These are phyloP conservation scores for Pseudogymnoascus sp. DNA, from an alignment of 2,329 filamentous ascomycete species.

Conservation along the genomic window DNA sequence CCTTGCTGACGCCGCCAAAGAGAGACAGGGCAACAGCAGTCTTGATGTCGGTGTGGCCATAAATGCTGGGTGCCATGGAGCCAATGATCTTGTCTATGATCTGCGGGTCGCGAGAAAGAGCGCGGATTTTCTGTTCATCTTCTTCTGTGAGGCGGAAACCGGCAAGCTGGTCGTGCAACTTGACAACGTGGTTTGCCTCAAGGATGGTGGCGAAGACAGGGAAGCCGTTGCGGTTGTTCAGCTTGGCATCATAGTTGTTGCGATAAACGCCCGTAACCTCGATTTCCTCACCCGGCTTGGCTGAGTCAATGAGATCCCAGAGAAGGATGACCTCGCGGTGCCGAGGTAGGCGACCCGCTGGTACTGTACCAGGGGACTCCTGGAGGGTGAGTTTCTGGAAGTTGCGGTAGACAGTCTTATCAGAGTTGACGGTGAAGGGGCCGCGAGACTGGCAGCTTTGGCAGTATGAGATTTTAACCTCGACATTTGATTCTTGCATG, in stretches of 20 bases:
- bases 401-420: slow-evolving; percentile 97
- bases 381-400: slow-evolving; percentile 97
- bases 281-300: slow-evolving; percentile 95
- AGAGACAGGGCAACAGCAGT: slow-evolving; percentile 90
- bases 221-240: slow-evolving; percentile 98
- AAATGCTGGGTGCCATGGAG: slow-evolving; percentile 95
- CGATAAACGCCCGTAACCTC: slow-evolving; percentile 95
- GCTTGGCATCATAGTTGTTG: slow-evolving; percentile 94
- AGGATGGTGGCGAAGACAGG: slow-evolving; percentile 96
- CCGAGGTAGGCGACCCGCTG: slow-evolving; percentile 86
- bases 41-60: slow-evolving; percentile 94
- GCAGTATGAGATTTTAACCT: slow-evolving; percentile 94
- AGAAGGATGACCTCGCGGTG: slow-evolving; percentile 91
- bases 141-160: slow-evolving; percentile 93
- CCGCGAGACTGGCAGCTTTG: slow-evolving; percentile 93
- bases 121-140: slow-evolving; percentile 85
- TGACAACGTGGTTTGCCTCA: slow-evolving; percentile 95
- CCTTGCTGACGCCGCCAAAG: slow-evolving; percentile 91
- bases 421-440: slow-evolving; percentile 90
- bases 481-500: slow-evolving; percentile 92
- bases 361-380: slow-evolving; percentile 93
- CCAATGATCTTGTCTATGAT: slow-evolving; percentile 89
- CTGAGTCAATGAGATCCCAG: slow-evolving; percentile 93
- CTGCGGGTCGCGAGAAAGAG: slow-evolving; percentile 78
- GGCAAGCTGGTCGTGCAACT: slow-evolving; percentile 93